Evolutionary conservation across 495 filamentous ascomycete species (phyloP).

Genomic region (Mycothermus thermophilus): DNA sequence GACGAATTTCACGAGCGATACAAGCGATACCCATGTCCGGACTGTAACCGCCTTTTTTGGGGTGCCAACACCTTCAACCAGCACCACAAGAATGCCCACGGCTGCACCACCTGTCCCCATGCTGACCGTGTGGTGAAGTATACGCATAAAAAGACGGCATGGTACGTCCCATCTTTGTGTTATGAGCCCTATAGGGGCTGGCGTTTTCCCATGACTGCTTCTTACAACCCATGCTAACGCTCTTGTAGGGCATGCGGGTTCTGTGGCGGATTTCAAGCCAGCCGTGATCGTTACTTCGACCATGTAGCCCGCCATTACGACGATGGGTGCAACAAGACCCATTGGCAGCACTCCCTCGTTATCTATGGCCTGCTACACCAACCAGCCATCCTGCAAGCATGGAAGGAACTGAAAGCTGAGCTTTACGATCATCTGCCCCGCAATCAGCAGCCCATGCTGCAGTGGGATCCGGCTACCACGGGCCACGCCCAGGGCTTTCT

Average conservation of each 20-base stretch:
- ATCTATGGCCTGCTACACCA: conserved; percentile 39
- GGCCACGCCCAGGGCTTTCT: conserved; percentile 36
- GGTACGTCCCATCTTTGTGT: conserved; percentile 9
- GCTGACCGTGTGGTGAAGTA: conserved; percentile 32
- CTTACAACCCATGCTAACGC: background rate
- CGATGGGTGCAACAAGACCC: conserved; percentile 29
- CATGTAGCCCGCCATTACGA: conserved; percentile 38
- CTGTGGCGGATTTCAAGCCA: conserved; percentile 32
- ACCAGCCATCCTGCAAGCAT: conserved; percentile 31
- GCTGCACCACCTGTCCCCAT: conserved; percentile 35
- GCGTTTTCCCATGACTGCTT: too few relatives aligned
- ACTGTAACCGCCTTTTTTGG: conserved; percentile 37
- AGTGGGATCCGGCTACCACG: conserved; percentile 31
- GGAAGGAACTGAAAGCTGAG: conserved; percentile 27
- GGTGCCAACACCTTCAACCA: conserved; percentile 38
- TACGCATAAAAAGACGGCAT: conserved; percentile 19
- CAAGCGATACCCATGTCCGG: conserved; percentile 35
- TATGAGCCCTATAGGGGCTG: too few relatives aligned
- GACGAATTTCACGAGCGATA: conserved; percentile 40
- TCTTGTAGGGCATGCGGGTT: conserved; percentile 30
- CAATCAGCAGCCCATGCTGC: conserved; percentile 31
- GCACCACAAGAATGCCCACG: conserved; percentile 38
- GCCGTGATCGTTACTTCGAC: conserved; percentile 36
- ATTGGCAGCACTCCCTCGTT: conserved; percentile 37
- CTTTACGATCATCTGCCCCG: conserved; percentile 29